Evolutionary conservation across 2,329 filamentous ascomycete species (phyloP), one percentile per base, ranked within the genome.

Genomic region (Scedosporium boydii): DNA sequence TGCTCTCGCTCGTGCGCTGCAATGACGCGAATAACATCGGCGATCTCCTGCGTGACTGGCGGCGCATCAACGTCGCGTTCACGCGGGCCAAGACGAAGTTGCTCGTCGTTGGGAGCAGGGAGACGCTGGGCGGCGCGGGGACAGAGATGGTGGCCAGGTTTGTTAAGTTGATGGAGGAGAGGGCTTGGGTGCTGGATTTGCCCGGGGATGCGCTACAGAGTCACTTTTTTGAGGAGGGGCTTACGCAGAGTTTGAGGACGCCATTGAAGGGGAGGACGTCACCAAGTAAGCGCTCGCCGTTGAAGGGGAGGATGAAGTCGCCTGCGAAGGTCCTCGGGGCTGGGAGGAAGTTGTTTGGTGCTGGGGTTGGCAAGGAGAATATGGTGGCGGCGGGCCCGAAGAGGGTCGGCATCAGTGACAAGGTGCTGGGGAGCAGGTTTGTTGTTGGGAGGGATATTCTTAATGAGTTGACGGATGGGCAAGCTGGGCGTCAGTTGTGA

Each of bases 51-150:
- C 90, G 89, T 64, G 95, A 99, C 73, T 96, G 92, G 89, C 81
- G 95, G 62, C 80, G 95, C 58, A 92, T 99, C 71, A 99, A 99
- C 69, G 95, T 99, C 3, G 95, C 95, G 0, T 90, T 99, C 66
- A 99, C 95, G 3, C 82, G 95, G 29, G 95, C 95, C 23, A 90
- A 93, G 72, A 95, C 89, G 0, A 99, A 99, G 77, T 77, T 99
- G 42, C 80, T 99, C 1, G 88, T 99, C 12, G 75, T 99, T 0
- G 95, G 95, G 9, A 96, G 90, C 73, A 84, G 85, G 70, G 81
- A 80, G 62, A 99, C 95, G 0, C 77, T 99, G 2, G 79, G 85
- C 10, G 82, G 88, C 60, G 87, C 79, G n/a, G 77, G 78, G 27
- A 87, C 90, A 67, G 89, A 92, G 68, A 87, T 98, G 75, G 80